These are phyloP conservation scores for Heliamphora pulchella DNA, from an alignment of 179 eudicot species.

Conservation along the genomic window DNA sequence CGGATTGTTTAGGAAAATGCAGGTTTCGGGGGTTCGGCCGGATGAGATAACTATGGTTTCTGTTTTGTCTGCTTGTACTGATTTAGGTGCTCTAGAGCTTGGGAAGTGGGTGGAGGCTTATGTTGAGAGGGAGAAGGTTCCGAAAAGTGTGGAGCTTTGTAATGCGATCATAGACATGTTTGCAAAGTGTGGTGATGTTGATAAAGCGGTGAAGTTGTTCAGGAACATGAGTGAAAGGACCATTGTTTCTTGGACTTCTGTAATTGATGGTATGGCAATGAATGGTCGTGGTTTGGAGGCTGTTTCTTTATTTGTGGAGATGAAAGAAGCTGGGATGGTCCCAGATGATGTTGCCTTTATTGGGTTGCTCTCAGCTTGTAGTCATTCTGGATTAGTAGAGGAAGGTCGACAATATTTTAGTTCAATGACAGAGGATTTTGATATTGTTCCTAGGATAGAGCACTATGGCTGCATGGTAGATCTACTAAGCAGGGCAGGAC, in stretches of 20 bases:
- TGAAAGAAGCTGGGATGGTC: constrained; percentile 29
- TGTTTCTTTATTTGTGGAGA: constrained; percentile 49
- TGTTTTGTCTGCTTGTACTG: constrained; percentile 51
- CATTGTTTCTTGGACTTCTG: constrained; percentile 55
- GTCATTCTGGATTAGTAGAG: constrained; percentile 58
- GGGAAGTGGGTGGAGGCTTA: constrained; percentile 52
- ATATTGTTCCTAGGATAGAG: constrained; percentile 42
- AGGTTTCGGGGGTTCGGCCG: constrained; percentile 36
- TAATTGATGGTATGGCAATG: constrained; percentile 53
- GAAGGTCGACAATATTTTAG: constrained; percentile 41
- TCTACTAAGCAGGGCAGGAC: constrained; percentile 52
- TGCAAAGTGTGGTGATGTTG: constrained; percentile 58
- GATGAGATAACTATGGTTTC: constrained; percentile 55
- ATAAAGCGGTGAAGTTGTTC: constrained; percentile 42
- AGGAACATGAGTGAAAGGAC: constrained; percentile 32
- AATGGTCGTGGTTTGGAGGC: constrained; percentile 58
- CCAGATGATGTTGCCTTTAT: constrained; percentile 51
- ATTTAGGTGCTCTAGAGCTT: constrained; percentile 54
- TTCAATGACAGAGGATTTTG: constrained; percentile 36
- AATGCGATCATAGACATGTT: constrained; percentile 54
- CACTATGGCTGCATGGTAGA: constrained; percentile 75
- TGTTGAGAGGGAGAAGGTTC: constrained; percentile 32
- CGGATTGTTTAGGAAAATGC: constrained; percentile 47
- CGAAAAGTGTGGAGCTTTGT: constrained; percentile 40
- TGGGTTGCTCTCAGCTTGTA: constrained; percentile 55